phyloP scores from a whole-genome alignment of 2,329 filamentous ascomycete species.

The Gremmenia infestans region DNA sequence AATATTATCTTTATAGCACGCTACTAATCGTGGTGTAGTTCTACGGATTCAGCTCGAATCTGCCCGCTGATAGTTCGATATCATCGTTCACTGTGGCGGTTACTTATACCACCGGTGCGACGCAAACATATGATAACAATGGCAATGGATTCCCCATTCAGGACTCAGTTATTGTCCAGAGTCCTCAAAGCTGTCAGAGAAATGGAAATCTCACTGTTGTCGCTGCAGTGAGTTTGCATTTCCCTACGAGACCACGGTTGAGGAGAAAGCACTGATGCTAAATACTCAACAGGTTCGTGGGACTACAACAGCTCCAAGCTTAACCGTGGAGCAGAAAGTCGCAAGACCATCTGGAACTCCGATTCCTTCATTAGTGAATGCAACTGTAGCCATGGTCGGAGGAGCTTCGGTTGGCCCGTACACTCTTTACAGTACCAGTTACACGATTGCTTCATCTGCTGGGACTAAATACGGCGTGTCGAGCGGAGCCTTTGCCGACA shows the following conservation, averaged over 20 bases:
- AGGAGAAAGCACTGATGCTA: not conserved
- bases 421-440: conserved; percentile 22
- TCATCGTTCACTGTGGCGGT: conserved; percentile 54
- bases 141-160: conserved; percentile 49
- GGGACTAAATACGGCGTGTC: conserved; percentile 24
- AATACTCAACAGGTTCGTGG: conserved; percentile 16
- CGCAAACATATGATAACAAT: conserved; percentile 50
- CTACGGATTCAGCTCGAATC: conserved; percentile 33
- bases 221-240: conserved; percentile 22
- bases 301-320: conserved; percentile 10
- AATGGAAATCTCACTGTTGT: conserved; percentile 23
- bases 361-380: conserved; percentile 16
- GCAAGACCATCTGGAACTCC: conserved; percentile 16
- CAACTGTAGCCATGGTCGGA: conserved; percentile 19
- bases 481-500: conserved; percentile 34
- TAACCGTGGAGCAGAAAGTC: conserved; percentile 21
- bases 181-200: conserved; percentile 50
- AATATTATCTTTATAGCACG: not conserved
- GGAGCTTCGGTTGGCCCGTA: conserved; percentile 23
- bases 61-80: conserved; percentile 55
- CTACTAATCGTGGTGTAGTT: conserved; percentile 22
- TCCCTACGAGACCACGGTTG: not conserved
- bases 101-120: conserved; percentile 43
- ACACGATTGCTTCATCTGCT: conserved; percentile 11
- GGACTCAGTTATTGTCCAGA: conserved; percentile 51